These are phyloP conservation scores for Chlorencoelia australis DNA, from an alignment of 2,329 filamentous ascomycete species.

Conservation along the genomic window DNA sequence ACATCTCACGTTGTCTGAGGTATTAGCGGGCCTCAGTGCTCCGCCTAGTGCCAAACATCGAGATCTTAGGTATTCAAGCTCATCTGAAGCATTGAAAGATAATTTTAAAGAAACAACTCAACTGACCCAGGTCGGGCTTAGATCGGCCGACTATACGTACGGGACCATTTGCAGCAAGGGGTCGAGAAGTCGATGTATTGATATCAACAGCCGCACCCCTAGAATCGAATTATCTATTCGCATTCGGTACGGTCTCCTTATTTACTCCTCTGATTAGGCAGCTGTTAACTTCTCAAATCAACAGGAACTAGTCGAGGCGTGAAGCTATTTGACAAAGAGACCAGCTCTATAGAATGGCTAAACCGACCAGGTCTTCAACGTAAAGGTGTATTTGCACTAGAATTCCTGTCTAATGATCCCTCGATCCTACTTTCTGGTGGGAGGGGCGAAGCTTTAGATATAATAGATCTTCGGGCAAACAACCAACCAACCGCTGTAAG, in stretches of 20 bases:
- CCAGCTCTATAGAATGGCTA: constrained; percentile 10
- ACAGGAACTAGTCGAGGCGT: constrained; percentile 42
- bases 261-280: too few species aligned
- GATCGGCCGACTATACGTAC: background rate
- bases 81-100: background rate
- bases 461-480: constrained; percentile 27
- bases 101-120: background rate
- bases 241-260: too few species aligned
- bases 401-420: constrained; percentile 36
- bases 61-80: background rate
- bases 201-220: constrained; percentile 32
- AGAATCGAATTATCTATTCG: constrained; percentile 33
- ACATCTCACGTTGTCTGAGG: background rate
- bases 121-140: background rate
- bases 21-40: background rate
- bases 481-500: too few species aligned
- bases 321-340: constrained; percentile 26
- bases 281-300: too few species aligned
- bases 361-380: constrained; percentile 15
- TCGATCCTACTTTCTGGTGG: constrained; percentile 42
- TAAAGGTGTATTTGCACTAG: constrained; percentile 38
- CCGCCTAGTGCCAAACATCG: background rate
- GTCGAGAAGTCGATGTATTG: constrained; percentile 9
- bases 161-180: constrained; percentile 14
- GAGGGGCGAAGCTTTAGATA: constrained; percentile 31